phyloP scores from a whole-genome alignment of 1,139 yeast species.

The Protomyces inouyei region DNA sequence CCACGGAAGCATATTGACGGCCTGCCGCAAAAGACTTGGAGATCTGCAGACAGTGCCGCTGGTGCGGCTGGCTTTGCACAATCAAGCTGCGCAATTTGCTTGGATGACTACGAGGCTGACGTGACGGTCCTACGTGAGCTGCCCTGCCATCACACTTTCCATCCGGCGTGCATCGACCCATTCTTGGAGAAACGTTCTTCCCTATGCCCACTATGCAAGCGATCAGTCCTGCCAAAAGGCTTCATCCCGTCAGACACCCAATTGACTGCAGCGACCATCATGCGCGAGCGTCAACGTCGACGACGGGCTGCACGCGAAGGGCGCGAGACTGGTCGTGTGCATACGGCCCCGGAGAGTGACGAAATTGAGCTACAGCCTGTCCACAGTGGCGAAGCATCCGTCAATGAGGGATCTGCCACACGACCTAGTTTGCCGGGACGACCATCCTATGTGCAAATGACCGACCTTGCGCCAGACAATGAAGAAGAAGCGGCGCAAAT shows the following conservation, averaged over 20 bases:
- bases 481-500: not conserved
- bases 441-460: not conserved
- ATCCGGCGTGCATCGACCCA: conserved; percentile 36
- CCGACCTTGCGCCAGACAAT: conserved; percentile 6
- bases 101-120: conserved; percentile 35
- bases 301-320: not conserved
- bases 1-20: conserved; percentile 34
- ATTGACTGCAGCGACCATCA: conserved; percentile 36
- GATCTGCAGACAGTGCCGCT: not conserved
- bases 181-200: conserved; percentile 35
- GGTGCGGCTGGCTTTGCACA: conserved; percentile 29
- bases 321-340: not conserved
- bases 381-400: not conserved
- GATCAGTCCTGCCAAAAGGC: conserved; percentile 35
- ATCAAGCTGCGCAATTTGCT: conserved; percentile 36
- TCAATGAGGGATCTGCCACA: not conserved
- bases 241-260: conserved; percentile 34
- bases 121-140: conserved; percentile 35
- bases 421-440: not conserved
- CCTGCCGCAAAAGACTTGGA: conserved; percentile 34
- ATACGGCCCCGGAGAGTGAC: not conserved
- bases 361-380: not conserved
- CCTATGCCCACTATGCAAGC: conserved; percentile 37
- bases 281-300: conserved; percentile 35
- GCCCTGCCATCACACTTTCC: conserved; percentile 37